A percentile compares a stretch with the other conserved stretches of the same genome.
Evolutionary conservation across 2,329 filamentous ascomycete species (phyloP).

Genomic region (Alternaria sp.): DNA sequence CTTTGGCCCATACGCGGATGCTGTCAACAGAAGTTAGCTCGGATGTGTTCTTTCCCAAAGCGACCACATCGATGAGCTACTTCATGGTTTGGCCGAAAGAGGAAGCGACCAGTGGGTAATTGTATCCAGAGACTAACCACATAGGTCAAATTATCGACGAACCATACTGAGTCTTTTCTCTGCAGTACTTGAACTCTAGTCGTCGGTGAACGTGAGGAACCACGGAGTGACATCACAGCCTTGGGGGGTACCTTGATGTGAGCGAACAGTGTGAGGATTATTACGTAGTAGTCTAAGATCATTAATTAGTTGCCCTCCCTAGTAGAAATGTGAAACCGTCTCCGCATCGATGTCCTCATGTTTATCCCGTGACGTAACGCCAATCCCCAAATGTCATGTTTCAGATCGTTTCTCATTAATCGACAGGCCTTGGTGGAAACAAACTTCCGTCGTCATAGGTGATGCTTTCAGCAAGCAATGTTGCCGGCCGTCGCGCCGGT

Average conservation of each 20-base stretch:
- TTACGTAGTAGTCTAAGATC: not conserved
- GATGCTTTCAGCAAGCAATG: constrained; percentile 36
- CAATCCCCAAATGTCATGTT: not conserved
- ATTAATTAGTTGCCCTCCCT: not conserved
- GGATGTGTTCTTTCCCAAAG: not conserved
- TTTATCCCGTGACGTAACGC: not conserved
- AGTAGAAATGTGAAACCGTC: not conserved
- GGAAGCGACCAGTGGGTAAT: not conserved
- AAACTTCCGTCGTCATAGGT: not conserved
- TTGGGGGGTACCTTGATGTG: not conserved
- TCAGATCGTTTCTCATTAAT: not conserved
- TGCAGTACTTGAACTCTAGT: not conserved
- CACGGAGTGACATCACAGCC: not conserved
- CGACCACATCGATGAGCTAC: not conserved
- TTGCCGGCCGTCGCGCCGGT: constrained; percentile 39
- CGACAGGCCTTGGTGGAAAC: not conserved
- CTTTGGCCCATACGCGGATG: not conserved
- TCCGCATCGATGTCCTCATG: not conserved
- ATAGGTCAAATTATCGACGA: not conserved
- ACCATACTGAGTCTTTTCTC: not conserved
- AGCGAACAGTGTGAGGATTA: not conserved
- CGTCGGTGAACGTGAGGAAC: not conserved
- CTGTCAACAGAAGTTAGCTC: not conserved
- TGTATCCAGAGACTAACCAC: not conserved
- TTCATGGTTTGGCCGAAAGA: not conserved